Evolutionary conservation across 2,329 filamentous ascomycete species (phyloP), one percentile per base, ranked within the genome.

Genomic region (Fusarium sulawesiense): DNA sequence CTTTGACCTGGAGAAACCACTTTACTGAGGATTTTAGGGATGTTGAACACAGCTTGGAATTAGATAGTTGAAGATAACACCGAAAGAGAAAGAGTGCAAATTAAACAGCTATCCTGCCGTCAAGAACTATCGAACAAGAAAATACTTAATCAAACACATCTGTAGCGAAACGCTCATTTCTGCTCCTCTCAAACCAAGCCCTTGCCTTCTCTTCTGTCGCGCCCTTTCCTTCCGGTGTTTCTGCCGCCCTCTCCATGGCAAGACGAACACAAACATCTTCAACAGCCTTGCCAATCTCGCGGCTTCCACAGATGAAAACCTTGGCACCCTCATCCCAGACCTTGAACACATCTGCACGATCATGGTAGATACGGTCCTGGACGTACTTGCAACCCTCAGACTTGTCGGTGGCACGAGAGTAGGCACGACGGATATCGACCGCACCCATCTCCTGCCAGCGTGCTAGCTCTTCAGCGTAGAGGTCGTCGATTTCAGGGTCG

Each of bases 271-370:
- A 78, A 9, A 80, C 79, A 8, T 81, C 80, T 62, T 82, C 80
- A 18, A 88, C 80, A 0, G 79, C 85, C 54, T 83, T 81, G 20
- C 84, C 85, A 2, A 89, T 80, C 16, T 79, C 80, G 7, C 82
- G 80, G 45, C 86, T 88, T 6, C 91, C 91, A 75, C 91, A 93
- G 3, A 92, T 85, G 72, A 87, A 93, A 1, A 91, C 79, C 73
- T 86, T 86, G 1, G 89, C 84, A 6, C 81, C 84, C 11, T 75
- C 66, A 7, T 77, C 62, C 82, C 83, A 86, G 21, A 84, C 73
- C 23, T 76, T 68, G 16, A 74, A 64, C 4, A 84, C 66, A 41
- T 82, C 79, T 3, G 79, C 74, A 8, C 76, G 69, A 56, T 83
- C 78, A 6, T 74, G 76, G 12, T 71, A 76, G 54, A 86, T 60